Base-by-base conservation (phyloP, 2,329 filamentous ascomycete species). In the Hypomyces perniciosus region DNA sequence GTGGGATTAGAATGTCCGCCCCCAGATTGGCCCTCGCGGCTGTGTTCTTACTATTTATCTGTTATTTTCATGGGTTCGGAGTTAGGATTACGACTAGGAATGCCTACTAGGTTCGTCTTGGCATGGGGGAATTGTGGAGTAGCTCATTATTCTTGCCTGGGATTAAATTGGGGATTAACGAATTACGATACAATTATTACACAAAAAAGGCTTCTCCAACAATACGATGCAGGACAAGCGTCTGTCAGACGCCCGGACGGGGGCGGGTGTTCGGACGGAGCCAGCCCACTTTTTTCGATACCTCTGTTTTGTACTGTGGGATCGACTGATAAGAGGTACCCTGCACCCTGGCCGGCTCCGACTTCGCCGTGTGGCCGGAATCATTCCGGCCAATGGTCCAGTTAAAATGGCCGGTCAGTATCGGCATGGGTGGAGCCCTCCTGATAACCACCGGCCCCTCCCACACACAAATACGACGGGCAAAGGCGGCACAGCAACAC, bases 311-410 rank as follows among this genome's bases (percentile, higher is more conserved):
- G 28, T 27, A 42, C 46, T 34, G 28, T 6, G 20, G 9, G 0
- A 1, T 3, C 12, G 7, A 8, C 10, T 27, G 27, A 4, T 26
- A 37, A 26, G 29, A 38, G 9, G 51, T 53, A 54, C 48, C 52
- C 27, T 30, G 12, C 13, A 10, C 30, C 46, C 43, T 33, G 47
- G 37, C 60, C 60, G 59, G 60, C 44, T 59, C 62, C 62, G 61
- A 59, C 56, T 42, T 62, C 56, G 60, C 56, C 51, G 47, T 40
- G 53, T 62, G 64, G 65, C 65, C 65, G 65, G 65, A 67, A 67
- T 45, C 2, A 46, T 67, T 67, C 64, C 65, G 64, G 64, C 64
- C 64, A 64, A 50, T 43, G 50, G 42, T 53, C 57, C 61, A 59
- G 51, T 48, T 50, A 53, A 46, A 45, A 42, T 49, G 56, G 54